Conservation (phyloP, 441 rosid species). For the Euphorbia neoarborescens region DNA sequence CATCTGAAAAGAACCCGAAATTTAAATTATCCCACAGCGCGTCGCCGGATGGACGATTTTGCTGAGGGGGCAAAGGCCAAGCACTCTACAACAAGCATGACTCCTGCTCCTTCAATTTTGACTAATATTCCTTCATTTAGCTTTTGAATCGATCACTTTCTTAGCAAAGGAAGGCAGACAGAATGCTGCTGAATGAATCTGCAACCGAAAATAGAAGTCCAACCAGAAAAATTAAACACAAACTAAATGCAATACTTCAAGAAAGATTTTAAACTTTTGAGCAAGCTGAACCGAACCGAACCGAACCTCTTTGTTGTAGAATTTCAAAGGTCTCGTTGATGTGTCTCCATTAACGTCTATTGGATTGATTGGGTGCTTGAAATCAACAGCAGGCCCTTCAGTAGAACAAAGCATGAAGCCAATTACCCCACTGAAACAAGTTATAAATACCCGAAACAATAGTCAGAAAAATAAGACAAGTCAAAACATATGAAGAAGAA, state of each 20-base stretch:
- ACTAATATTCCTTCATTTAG: conserved; percentile 25
- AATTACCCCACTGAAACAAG: conserved; percentile 61
- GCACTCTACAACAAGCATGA: conserved; percentile 7
- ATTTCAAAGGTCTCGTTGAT: conserved; percentile 52
- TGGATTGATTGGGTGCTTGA: conserved; percentile 75
- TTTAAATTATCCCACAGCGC: conserved; percentile 26
- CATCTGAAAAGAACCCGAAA: conserved; percentile 16
- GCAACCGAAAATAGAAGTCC: conserved; percentile 18
- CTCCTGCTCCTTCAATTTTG: conserved; percentile 7
- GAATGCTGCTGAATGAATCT: conserved; percentile 93
- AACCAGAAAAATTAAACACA: not conserved
- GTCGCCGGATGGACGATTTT: conserved; percentile 14
- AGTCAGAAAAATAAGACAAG: not conserved
- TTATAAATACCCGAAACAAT: not conserved
- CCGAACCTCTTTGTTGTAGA: conserved; percentile 89
- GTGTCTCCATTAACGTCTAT: conserved; percentile 41
- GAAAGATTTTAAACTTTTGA: not conserved
- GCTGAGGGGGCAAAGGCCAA: conserved; percentile 12
- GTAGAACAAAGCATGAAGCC: conserved; percentile 96
- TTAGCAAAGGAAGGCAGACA: conserved; percentile 84
- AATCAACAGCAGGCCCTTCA: conserved; percentile 78
- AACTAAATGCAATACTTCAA: not conserved
- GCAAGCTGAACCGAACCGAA: no score
- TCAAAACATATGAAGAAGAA: not conserved
- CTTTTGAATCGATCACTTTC: conserved; percentile 60